Evolutionary conservation across 495 filamentous ascomycete genomes (phyloP).

Genomic region (Hypoxylon lienhwacheense): DNA sequence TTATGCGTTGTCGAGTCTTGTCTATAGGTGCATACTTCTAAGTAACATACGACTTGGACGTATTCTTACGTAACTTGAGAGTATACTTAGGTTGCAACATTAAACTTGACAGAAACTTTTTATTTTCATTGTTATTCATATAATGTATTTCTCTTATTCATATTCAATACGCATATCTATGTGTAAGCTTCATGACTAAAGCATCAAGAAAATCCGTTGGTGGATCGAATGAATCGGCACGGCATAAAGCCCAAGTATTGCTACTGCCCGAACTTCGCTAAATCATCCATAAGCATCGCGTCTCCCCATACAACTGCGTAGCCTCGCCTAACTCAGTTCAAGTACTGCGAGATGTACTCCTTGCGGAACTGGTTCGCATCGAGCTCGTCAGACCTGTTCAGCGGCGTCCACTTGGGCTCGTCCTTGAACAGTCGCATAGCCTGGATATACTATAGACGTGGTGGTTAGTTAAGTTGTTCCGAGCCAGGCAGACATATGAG

Average conservation of each 20-base stretch:
- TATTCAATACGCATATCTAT: too few relatives aligned
- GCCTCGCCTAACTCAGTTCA: conserved; percentile 20
- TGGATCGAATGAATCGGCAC: too few relatives aligned
- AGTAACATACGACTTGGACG: too few relatives aligned
- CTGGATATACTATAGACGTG: conserved; percentile 74
- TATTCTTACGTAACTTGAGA: too few relatives aligned
- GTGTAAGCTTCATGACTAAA: too few relatives aligned
- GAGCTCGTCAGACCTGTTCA: conserved; percentile 79
- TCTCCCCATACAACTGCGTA: conserved; percentile 1
- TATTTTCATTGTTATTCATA: too few relatives aligned
- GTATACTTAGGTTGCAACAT: too few relatives aligned
- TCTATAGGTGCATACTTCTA: too few relatives aligned
- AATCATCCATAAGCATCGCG: conserved; percentile 4
- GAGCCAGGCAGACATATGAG: too few relatives aligned
- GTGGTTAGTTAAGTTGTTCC: conserved; percentile 9
- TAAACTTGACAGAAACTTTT: too few relatives aligned
- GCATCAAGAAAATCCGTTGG: too few relatives aligned
- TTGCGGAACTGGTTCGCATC: conserved; percentile 77
- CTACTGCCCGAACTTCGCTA: conserved; percentile 20
- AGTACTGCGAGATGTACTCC: conserved; percentile 62
- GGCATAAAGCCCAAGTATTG: conserved; percentile 20
- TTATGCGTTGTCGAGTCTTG: background rate
- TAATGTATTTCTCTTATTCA: too few relatives aligned
- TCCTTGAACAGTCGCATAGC: conserved; percentile 98
- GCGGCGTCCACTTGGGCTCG: conserved; percentile 96